Conservation (phyloP, 2,329 filamentous ascomycete genomes). For the Coniochaeta sp. region DNA sequence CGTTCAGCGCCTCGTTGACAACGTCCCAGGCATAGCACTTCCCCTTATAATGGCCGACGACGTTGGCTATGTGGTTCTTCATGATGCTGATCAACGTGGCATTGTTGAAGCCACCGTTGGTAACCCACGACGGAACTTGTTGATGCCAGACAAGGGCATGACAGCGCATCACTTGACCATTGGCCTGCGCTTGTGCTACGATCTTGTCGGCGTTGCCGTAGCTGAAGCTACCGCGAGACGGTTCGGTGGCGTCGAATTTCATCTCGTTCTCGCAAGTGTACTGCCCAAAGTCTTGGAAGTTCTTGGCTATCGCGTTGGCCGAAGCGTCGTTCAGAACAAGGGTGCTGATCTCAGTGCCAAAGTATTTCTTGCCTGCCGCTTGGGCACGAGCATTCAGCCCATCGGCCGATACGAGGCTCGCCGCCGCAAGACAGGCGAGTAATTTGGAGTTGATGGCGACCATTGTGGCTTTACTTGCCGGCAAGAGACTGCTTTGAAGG, state of each 20-base stretch:
- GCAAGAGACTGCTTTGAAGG: not conserved
- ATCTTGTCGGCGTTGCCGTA: conserved; percentile 50
- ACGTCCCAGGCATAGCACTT: conserved; percentile 57
- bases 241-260: conserved; percentile 59
- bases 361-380: conserved; percentile 35
- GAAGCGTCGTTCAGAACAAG: conserved; percentile 37
- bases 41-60: conserved; percentile 45
- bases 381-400: conserved; percentile 6
- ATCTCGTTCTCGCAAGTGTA: conserved; percentile 58
- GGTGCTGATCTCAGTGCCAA: conserved; percentile 57
- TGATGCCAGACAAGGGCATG: conserved; percentile 49
- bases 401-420: conserved; percentile 4
- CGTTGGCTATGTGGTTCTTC: conserved; percentile 50
- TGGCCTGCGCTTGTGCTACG: conserved; percentile 37
- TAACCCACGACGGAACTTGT: conserved; percentile 43
- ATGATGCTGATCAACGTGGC: conserved; percentile 43
- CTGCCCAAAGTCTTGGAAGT: conserved; percentile 54
- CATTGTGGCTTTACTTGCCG: not conserved
- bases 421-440: not conserved
- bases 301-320: conserved; percentile 49
- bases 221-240: conserved; percentile 46
- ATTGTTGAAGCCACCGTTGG: conserved; percentile 43
- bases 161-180: conserved; percentile 50
- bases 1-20: conserved; percentile 53
- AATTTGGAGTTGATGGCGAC: not conserved